phyloP scores from a whole-genome alignment of 2,329 filamentous ascomycete species.

The Exutisphaerella laricina region DNA sequence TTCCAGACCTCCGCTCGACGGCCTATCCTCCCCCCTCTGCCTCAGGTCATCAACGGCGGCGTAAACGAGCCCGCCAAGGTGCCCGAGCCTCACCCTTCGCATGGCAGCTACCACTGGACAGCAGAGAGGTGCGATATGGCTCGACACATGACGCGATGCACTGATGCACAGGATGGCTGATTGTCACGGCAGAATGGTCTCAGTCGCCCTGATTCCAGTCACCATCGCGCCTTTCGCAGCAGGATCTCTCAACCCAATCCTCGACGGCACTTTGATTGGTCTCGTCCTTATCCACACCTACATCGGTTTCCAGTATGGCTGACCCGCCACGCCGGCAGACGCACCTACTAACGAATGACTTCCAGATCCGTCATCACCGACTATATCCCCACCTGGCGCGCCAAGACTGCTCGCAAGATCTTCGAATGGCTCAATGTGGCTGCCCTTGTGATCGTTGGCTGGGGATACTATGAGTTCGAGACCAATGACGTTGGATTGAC shows the following conservation, averaged over 20 bases:
- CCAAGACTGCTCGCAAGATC: conserved; percentile 61
- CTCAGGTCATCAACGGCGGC: conserved; percentile 49
- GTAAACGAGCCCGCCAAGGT: conserved; percentile 83
- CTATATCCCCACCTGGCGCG: conserved; percentile 71
- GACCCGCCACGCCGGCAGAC: not conserved
- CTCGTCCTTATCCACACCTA: conserved; percentile 87
- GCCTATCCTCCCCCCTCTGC: conserved; percentile 73
- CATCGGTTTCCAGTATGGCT: conserved; percentile 79
- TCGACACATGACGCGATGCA: not conserved
- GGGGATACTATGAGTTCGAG: conserved; percentile 97
- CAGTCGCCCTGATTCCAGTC: conserved; percentile 76
- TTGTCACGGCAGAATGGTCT: conserved; percentile 55
- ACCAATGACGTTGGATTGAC: conserved; percentile 96
- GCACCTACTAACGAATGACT: not conserved
- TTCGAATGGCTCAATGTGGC: conserved; percentile 73
- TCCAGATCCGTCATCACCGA: conserved; percentile 70
- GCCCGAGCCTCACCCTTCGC: conserved; percentile 64
- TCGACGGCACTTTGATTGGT: conserved; percentile 80
- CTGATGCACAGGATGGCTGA: no score
- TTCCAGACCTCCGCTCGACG: conserved; percentile 80
- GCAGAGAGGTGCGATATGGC: conserved; percentile 63
- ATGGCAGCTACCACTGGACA: conserved; percentile 98
- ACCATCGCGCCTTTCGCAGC: conserved; percentile 87
- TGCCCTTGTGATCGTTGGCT: conserved; percentile 71
- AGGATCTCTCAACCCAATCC: conserved; percentile 80